Evolutionary conservation across 139 green algal genomes (phyloP).

Genomic region (Micromonas commoda): DNA sequence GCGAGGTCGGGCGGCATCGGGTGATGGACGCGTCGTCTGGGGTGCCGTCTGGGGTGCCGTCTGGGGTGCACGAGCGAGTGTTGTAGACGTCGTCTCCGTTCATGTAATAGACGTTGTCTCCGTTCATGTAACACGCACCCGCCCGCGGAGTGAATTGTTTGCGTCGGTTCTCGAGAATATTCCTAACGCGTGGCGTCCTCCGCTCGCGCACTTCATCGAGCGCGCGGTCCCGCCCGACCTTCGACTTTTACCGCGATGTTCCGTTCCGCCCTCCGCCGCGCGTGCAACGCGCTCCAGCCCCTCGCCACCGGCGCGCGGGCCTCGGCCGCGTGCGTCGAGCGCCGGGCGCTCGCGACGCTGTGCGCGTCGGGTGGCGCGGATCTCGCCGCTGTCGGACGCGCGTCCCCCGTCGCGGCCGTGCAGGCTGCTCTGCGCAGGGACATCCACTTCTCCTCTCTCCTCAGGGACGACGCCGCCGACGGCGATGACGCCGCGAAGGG

Average conservation of each 20-base stretch:
- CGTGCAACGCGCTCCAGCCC: not conserved
- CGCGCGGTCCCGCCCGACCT: not conserved
- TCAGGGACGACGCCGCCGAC: not conserved
- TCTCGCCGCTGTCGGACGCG: not conserved
- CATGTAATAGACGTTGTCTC: not conserved
- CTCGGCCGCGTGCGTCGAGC: not conserved
- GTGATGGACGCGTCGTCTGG: no score
- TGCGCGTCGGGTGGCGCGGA: not conserved
- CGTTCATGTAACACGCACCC: not conserved
- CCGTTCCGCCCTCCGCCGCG: not conserved
- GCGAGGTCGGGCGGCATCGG: not conserved
- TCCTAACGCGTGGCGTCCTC: no score
- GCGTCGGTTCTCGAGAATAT: not conserved
- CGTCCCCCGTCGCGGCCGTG: not conserved
- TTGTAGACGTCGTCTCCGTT: not conserved
- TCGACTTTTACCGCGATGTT: not conserved
- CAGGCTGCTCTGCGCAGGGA: no score
- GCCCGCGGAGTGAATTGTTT: not conserved
- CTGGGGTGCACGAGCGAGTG: not conserved
- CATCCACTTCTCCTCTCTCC: no score
- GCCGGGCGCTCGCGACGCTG: not conserved
- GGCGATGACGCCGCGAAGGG: not conserved
- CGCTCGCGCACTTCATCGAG: no score
- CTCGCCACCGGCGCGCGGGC: not conserved
- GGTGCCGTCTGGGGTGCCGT: not conserved